Evolutionary conservation across 257 asterid genomes (phyloP).

Genomic region (Solanum tacnaense): DNA sequence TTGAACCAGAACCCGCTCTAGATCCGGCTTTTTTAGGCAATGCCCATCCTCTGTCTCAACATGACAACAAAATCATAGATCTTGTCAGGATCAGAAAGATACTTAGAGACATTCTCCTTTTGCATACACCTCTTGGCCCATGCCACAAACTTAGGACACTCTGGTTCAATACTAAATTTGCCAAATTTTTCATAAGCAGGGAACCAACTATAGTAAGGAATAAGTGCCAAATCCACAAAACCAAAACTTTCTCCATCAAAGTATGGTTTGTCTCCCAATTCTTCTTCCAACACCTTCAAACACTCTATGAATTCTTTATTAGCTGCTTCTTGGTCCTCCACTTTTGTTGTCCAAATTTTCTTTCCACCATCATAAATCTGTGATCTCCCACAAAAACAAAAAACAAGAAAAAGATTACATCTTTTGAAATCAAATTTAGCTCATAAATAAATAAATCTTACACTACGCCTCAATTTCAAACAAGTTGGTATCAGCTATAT

Average conservation of each 20-base stretch:
- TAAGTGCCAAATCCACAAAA: slow-evolving; percentile 33
- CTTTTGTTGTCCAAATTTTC: slow-evolving; percentile 31
- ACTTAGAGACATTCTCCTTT: slow-evolving; percentile 30
- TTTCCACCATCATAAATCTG: slow-evolving; percentile 19
- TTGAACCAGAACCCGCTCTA: background rate
- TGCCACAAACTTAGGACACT: slow-evolving; percentile 34
- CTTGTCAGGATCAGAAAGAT: slow-evolving; percentile 28
- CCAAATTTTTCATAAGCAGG: slow-evolving; percentile 36
- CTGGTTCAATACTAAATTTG: slow-evolving; percentile 27
- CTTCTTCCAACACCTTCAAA: slow-evolving; percentile 32
- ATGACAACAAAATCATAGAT: slow-evolving; percentile 9
- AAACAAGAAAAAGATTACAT: background rate
- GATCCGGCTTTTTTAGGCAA: background rate
- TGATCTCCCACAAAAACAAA: background rate
- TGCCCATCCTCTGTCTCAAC: slow-evolving; percentile 5
- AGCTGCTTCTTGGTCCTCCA: slow-evolving; percentile 45
- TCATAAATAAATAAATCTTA: background rate
- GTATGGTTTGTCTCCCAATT: slow-evolving; percentile 37
- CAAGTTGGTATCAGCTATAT: background rate
- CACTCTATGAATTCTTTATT: slow-evolving; percentile 34
- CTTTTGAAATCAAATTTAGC: background rate
- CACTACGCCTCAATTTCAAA: background rate
- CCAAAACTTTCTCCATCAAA: slow-evolving; percentile 50
- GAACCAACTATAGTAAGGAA: slow-evolving; percentile 44
- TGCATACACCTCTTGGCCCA: slow-evolving; percentile 58